Conservation (phyloP, 768 basidiomycete species). For the Auricularia sp. region DNA sequence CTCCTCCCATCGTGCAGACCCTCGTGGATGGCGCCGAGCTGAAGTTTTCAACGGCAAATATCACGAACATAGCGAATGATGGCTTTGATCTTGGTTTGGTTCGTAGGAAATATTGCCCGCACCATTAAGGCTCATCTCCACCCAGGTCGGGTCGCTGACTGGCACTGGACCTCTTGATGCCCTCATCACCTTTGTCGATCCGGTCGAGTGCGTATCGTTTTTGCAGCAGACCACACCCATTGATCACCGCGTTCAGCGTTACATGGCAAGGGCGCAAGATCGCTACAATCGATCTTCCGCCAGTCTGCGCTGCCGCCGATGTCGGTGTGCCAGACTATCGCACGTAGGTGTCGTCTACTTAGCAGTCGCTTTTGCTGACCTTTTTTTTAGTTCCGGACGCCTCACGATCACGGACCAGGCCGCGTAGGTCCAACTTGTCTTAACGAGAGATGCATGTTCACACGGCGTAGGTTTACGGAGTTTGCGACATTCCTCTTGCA, state of each 20-base stretch:
- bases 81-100: slow-evolving; percentile 45
- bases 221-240: not conserved
- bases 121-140: not conserved
- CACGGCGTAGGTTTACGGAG: slow-evolving; percentile 40
- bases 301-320: slow-evolving; percentile 59
- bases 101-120: not conserved
- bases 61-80: slow-evolving; percentile 42
- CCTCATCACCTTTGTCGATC: slow-evolving; percentile 53
- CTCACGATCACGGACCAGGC: slow-evolving; percentile 46
- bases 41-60: slow-evolving; percentile 47
- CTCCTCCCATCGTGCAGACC: slow-evolving; percentile 53
- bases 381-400: slow-evolving; percentile 24
- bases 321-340: slow-evolving; percentile 54
- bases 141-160: slow-evolving; percentile 39
- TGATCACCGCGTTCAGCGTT: slow-evolving; percentile 29
- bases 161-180: slow-evolving; percentile 63
- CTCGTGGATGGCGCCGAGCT: slow-evolving; percentile 50
- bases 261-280: slow-evolving; percentile 56
- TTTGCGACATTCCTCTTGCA: slow-evolving; percentile 61
- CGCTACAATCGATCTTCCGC: slow-evolving; percentile 51
- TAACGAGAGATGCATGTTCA: not conserved
- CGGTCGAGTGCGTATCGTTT: slow-evolving; percentile 37
- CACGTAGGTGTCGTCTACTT: slow-evolving; percentile 16
- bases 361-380: not conserved
- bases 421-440: slow-evolving; percentile 27